Evolutionary conservation across 768 basidiomycete genomes (phyloP).

Genomic region (Lentinula sp.): DNA sequence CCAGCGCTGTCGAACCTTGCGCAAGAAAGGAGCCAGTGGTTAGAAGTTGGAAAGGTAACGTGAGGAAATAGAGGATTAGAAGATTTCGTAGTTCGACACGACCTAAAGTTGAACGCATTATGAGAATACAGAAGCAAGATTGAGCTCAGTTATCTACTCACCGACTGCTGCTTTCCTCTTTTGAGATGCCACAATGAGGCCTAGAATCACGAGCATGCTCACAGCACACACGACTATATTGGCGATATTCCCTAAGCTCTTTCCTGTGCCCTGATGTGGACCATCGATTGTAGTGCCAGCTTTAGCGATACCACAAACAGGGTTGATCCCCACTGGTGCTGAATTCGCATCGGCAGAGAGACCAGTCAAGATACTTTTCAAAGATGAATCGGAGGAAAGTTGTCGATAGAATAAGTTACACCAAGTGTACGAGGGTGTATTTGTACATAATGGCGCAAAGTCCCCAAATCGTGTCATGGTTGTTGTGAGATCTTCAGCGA

Average conservation of each 20-base stretch:
- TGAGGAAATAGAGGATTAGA: slow-evolving; percentile 60
- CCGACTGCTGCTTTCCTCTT: slow-evolving; percentile 88
- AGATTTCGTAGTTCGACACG: slow-evolving; percentile 69
- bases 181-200: slow-evolving; percentile 51
- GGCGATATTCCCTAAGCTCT: slow-evolving; percentile 69
- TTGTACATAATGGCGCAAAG: slow-evolving; percentile 60
- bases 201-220: slow-evolving; percentile 54
- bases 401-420: slow-evolving; percentile 95
- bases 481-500: not conserved
- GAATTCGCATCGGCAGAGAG: slow-evolving; percentile 35
- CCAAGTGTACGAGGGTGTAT: slow-evolving; percentile 79
- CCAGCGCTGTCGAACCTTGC: slow-evolving; percentile 70
- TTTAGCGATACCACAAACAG: slow-evolving; percentile 70
- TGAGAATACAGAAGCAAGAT: not conserved
- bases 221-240: slow-evolving; percentile 80
- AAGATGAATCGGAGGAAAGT: slow-evolving; percentile 13
- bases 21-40: slow-evolving; percentile 73
- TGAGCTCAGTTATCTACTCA: slow-evolving; percentile 21
- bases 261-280: not conserved
- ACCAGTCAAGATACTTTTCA: slow-evolving; percentile 31
- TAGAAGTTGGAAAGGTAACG: slow-evolving; percentile 74
- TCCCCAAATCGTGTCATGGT: slow-evolving; percentile 63
- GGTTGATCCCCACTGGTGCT: slow-evolving; percentile 81
- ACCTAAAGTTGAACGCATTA: slow-evolving; percentile 27
- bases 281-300: slow-evolving; percentile 46